Evolutionary conservation across 2,329 filamentous ascomycete genomes (phyloP), one percentile per base, ranked within the genome.

Genomic region (Cercospora sp.): DNA sequence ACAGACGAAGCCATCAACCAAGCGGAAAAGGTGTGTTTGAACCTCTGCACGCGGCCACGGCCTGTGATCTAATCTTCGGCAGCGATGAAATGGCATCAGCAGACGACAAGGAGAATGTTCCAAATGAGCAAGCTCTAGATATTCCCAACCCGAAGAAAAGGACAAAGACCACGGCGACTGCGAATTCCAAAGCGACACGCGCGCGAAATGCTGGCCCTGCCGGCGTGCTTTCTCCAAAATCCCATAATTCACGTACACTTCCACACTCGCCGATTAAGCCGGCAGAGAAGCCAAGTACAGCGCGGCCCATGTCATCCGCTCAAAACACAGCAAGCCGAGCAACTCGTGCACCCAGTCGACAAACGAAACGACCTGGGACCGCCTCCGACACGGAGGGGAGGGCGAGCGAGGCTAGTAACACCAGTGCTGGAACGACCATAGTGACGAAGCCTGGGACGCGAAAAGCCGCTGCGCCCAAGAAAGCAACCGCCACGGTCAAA

Each of bases 221-320:
- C 60, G 85, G 90, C 78, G 86, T 96, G 42, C 84, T 96, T 2
- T 96, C 93, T 1, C 93, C 93, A 1, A 90, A 91, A 63, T 94
- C 92, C 0, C 90, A 90, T 67, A 96, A 96, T 76, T 91, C 91
- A 5, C 88, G 91, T 62, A 85, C 91, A 16, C 82, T 87, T 23
- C 87, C 87, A 20, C 86, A 87, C 60, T 87, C 85, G 1, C 85
- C 74, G n/a, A 64, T 72, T 30, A 73, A 73, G 63, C 65, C 68
- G n/a, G 85, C 87, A 13, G 79, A 81, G 26, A 89, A 90, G 75
- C 83, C 86, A 3, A 83, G 85, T 9, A 48, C 55, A 26, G 33
- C 61, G 7, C 66, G 68, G 63, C 65, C 67, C 13, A 51, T 51
- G 62, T 60, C 60, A 9, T 63, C 64, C 26, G 58, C 67, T 28